Percentiles rank a stretch among this genome's conserved stretches.
Conservation (phyloP, 805 yeast species). For the Blastobotrys attinorum region DNA sequence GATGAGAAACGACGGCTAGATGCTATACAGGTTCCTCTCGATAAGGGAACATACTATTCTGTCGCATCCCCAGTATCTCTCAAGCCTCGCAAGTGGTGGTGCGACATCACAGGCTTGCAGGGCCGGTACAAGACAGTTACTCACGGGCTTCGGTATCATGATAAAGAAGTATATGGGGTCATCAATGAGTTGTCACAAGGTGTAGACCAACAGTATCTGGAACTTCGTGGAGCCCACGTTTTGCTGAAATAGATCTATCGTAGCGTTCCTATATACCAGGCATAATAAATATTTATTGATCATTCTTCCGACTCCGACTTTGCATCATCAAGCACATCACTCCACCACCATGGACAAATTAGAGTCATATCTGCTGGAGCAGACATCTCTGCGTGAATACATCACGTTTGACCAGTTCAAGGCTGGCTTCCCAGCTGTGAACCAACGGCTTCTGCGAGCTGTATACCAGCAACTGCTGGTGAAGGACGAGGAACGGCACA, state of each 20-base stretch:
- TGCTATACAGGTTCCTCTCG: slow-evolving; percentile 18
- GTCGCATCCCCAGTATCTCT: slow-evolving; percentile 83
- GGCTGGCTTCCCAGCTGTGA: background rate
- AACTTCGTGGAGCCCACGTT: slow-evolving; percentile 81
- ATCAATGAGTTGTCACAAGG: slow-evolving; percentile 76
- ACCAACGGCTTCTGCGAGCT: background rate
- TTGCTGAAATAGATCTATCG: slow-evolving; percentile 43
- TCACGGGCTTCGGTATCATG: slow-evolving; percentile 66
- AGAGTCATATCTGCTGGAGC: slow-evolving; percentile 8
- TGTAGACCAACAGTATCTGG: slow-evolving; percentile 85
- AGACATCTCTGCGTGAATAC: slow-evolving; percentile 8
- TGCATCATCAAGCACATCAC: no score
- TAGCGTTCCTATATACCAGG: background rate
- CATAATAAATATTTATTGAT: background rate
- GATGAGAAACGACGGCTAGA: slow-evolving; percentile 71
- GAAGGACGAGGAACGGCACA: background rate
- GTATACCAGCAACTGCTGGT: slow-evolving; percentile 1
- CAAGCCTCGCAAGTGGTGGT: slow-evolving; percentile 71
- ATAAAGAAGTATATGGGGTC: slow-evolving; percentile 76
- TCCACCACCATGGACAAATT: slow-evolving; percentile 4
- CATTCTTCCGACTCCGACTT: background rate
- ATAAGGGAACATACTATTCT: slow-evolving; percentile 54
- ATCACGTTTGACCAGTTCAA: slow-evolving; percentile 5
- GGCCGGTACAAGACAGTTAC: slow-evolving; percentile 66
- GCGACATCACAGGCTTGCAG: slow-evolving; percentile 87